A percentile compares a stretch with the other conserved stretches of the same genome.
phyloP scores from a whole-genome alignment of 495 filamentous ascomycete species.

The Tirmania nivea region DNA sequence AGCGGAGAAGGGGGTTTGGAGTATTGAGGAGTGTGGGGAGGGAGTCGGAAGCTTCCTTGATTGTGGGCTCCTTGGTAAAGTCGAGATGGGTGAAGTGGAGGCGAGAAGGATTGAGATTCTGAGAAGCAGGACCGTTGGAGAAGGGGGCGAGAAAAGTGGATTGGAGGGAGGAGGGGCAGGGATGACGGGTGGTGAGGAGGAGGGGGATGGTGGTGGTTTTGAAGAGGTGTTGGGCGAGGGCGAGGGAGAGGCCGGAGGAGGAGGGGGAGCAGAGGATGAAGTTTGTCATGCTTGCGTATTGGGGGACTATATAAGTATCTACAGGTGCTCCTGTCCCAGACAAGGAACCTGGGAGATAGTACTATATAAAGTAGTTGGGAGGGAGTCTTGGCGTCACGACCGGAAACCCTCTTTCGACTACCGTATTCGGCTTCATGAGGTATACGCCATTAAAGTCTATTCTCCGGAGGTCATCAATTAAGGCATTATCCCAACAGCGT shows the following conservation, averaged over 20 bases:
- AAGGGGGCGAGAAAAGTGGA: neutral
- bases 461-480: too few species aligned
- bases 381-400: too few species aligned
- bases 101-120: slow-evolving; percentile 20
- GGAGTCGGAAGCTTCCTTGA: slow-evolving; percentile 23
- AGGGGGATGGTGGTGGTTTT: slow-evolving; percentile 42
- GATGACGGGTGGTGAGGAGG: slow-evolving; percentile 35
- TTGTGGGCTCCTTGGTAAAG: slow-evolving; percentile 25
- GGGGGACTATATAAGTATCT: too few species aligned
- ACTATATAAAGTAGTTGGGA: too few species aligned
- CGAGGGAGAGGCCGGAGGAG: slow-evolving; percentile 53
- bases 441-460: too few species aligned
- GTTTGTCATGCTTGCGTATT: neutral
- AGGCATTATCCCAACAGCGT: too few species aligned
- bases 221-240: slow-evolving; percentile 45
- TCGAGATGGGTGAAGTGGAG: slow-evolving; percentile 20
- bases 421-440: too few species aligned
- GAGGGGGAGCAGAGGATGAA: slow-evolving; percentile 36
- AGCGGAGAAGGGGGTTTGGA: slow-evolving; percentile 31
- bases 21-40: slow-evolving; percentile 28
- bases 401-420: too few species aligned
- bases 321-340: too few species aligned
- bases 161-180: neutral
- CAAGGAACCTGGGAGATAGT: too few species aligned
- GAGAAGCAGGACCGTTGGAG: neutral